phyloP scores from a whole-genome alignment of 2,329 filamentous ascomycete species.

The Sclerotinia sclerotiorum region DNA sequence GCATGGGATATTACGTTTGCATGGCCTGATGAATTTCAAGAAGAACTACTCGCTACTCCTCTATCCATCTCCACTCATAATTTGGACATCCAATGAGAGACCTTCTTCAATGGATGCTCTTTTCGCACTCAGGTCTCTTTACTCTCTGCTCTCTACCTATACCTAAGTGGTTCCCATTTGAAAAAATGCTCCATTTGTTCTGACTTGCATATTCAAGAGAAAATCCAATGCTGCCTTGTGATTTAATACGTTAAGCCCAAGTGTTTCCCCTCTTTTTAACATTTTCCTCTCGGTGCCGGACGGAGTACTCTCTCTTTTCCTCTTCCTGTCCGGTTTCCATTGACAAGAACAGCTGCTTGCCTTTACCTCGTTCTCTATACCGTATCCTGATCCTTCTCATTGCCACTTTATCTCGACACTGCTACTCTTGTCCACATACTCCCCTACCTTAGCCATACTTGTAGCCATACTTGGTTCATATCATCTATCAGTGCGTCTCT shows the following conservation, averaged over 20 bases:
- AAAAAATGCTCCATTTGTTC: constrained; percentile 16
- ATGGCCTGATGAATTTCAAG: background rate
- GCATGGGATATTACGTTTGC: background rate
- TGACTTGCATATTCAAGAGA: constrained; percentile 16
- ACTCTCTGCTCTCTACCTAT: background rate
- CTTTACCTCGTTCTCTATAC: background rate
- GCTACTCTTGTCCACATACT: background rate
- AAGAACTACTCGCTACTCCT: background rate
- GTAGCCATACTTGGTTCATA: background rate
- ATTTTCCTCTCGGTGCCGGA: background rate
- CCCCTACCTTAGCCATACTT: background rate
- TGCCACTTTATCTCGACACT: background rate
- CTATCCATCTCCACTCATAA: background rate
- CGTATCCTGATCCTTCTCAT: background rate
- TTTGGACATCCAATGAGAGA: background rate
- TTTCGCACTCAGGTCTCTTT: background rate
- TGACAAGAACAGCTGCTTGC: background rate
- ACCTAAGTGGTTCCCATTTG: no score
- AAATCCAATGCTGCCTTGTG: constrained; percentile 20
- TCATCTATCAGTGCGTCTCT: background rate
- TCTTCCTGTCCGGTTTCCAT: background rate
- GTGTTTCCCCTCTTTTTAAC: background rate
- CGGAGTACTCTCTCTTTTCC: background rate
- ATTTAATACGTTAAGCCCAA: background rate
- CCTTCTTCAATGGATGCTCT: background rate